Evolutionary conservation across 306 rosid species (phyloP).

Genomic region (Hippophae tibetana): DNA sequence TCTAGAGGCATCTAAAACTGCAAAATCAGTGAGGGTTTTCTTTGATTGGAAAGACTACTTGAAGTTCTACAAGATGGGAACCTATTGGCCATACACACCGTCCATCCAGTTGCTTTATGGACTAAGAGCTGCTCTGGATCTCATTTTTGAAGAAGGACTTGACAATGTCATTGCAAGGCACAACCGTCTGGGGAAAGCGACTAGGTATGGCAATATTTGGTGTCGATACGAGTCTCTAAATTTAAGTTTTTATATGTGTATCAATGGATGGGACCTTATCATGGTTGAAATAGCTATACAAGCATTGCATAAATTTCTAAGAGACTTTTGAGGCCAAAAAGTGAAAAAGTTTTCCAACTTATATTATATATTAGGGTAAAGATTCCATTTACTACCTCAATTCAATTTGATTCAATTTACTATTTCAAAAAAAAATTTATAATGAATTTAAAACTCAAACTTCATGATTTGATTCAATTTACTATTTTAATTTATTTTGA

Average conservation of each 20-base stretch:
- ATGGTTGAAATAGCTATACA: too few species aligned
- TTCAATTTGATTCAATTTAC: too few species aligned
- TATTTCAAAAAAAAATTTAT: too few species aligned
- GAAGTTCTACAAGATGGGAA: conserved; percentile 82
- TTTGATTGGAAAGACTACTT: conserved; percentile 95
- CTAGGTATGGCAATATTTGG: conserved; percentile 41
- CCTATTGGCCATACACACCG: conserved; percentile 98
- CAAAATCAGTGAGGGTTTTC: conserved; percentile 83
- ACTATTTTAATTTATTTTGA: too few species aligned
- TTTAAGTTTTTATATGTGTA: not conserved
- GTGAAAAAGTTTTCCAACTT: too few species aligned
- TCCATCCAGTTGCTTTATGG: conserved; percentile 85
- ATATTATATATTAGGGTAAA: too few species aligned
- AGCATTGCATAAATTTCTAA: too few species aligned
- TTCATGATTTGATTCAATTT: too few species aligned
- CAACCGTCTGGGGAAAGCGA: conserved; percentile 72
- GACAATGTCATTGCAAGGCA: conserved; percentile 86
- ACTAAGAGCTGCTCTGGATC: conserved; percentile 77
- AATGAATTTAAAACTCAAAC: too few species aligned
- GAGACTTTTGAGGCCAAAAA: too few species aligned
- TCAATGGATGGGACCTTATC: too few species aligned
- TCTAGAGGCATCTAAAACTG: conserved; percentile 73
- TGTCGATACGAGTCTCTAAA: not conserved
- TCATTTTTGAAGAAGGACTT: conserved; percentile 90
- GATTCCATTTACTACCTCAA: too few species aligned